Evolutionary conservation across 805 yeast genomes (phyloP), one percentile per base, ranked within the genome.

Genomic region (Hemisphaericaspora nanyangensis): DNA sequence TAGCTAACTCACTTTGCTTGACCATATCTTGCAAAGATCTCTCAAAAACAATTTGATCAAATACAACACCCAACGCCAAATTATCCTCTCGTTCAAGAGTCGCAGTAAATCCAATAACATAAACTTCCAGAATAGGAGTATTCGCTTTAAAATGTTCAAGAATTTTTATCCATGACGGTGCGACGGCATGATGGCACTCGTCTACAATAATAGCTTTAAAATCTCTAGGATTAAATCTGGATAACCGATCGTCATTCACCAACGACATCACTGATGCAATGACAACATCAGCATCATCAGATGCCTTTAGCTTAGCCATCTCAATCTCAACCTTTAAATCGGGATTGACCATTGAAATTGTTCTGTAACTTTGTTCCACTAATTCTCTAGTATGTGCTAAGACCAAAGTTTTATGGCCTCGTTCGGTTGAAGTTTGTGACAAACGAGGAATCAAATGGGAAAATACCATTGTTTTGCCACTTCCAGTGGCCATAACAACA

Each of bases 161-260:
- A 1, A 89, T 69, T 22, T 70, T 68, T 13, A 61, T 32, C 65
- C 90, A 91, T 1, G 89, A 70, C 12, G 58, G 54, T 0, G 96
- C 88, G 1, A 85, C 84, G 0, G 95, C 82, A 59, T 90, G 97
- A 54, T 90, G 98, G 29, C 96, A 95, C 56, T 90, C 98, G 60
- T 90, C 98, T 2, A 90, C 68, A 16, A 90, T 79, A 13, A 91
- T 75, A 24, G 89, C 68, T 53, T 86, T 83, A 62, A 74, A 82
- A n/a, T 76, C 75, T 2, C 39, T 35, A 0, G 90, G 82, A 39
- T 76, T 58, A 50, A 81, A 84, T 34, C 65, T 59, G 1, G 61
- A 59, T 15, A 86, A 60, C 33, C 93, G 56, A 0, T 60, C 48
- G 27, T 50, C 39, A 15, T 79, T 60, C 5, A 62, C 54, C 35